Evolutionary conservation across 2,329 filamentous ascomycete species (phyloP), one percentile per base, ranked within the genome.

Genomic region (Immersiporthe knoxdaviesiana): DNA sequence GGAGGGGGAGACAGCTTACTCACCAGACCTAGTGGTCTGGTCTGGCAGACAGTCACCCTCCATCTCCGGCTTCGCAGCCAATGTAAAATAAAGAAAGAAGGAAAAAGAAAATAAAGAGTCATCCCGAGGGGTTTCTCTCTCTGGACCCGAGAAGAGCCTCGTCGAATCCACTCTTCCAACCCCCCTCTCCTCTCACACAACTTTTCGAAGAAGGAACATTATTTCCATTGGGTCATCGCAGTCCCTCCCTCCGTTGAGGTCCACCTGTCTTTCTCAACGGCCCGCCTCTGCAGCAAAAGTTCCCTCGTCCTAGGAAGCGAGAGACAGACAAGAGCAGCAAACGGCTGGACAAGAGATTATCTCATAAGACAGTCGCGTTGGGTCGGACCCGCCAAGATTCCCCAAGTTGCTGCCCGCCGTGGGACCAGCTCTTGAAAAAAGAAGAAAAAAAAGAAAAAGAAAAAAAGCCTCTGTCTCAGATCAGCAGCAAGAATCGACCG

Each of bases 321-420:
- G 50, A 56, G 27, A 56, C 5, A 6, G 5, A 47, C 44, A 52
- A 32, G 64, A 70, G 52, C 63, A 65, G 60, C 44, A 64, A 65
- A 50, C n/a, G 21, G 30, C 32, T 18, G 32, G n/a, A 63, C 35
- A 56, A 62, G 61, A 70, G 64, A 68, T 60, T 44, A 41, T 70
- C 68, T 68, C 68, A 68, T 70, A 56, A 70, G 68, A 70, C 70
- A 70, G 11, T 56, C 54, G 52, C 58, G 65, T 67, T 21, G 68
- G 56, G 65, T 65, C 70, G 50, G 67, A 63, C 62, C 63, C 69
- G 61, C 67, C 67, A 63, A 64, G 65, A 60, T 65, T 67, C 58
- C 67, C 61, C 18, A 32, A 24, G n/a, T 47, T 47, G 44, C 21
- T 47, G 44, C 44, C 61, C 52, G 39, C 27, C 16, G 24, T 61